These are phyloP conservation scores for Komagataella phaffii DNA, from an alignment of 805 yeast species.

Conservation along the genomic window DNA sequence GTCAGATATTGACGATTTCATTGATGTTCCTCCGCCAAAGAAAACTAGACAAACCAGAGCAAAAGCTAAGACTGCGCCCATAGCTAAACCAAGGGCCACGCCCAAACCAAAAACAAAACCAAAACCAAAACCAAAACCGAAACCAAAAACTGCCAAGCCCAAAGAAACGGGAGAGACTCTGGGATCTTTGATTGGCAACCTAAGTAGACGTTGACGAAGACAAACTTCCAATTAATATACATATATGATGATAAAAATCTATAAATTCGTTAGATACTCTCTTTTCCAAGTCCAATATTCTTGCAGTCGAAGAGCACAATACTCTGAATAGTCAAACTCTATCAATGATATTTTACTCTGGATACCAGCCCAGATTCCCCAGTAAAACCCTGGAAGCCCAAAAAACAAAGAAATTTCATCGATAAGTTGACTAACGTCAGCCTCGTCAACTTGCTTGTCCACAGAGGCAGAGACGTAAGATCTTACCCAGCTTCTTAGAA, in stretches of 20 bases:
- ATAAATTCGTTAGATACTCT: conserved; percentile 5
- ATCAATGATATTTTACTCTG: conserved; percentile 57
- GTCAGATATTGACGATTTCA: not conserved
- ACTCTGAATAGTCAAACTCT: conserved; percentile 56
- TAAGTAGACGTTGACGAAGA: not conserved
- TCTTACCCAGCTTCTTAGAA: conserved; percentile 42
- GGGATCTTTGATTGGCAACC: not conserved
- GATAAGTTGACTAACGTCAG: conserved; percentile 28
- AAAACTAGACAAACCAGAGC: not conserved
- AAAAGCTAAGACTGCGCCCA: not conserved
- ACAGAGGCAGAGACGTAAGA: conserved; percentile 30
- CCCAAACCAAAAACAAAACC: not conserved
- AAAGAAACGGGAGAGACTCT: not conserved
- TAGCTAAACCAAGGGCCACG: not conserved
- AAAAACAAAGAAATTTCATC: conserved; percentile 46
- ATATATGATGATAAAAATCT: not conserved
- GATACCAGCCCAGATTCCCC: conserved; percentile 79
- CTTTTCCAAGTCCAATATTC: conserved; percentile 65
- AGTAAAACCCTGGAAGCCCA: conserved; percentile 73
- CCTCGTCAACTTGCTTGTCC: conserved; percentile 6
- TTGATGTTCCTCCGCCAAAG: conserved; percentile 1
- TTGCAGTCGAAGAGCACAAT: conserved; percentile 42
- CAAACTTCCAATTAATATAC: not conserved
- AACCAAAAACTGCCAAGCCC: not conserved
- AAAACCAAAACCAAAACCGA: not conserved